These are phyloP conservation scores for Centaurea solstitialis DNA, from an alignment of 129 eudicot genomes.

Conservation along the genomic window DNA sequence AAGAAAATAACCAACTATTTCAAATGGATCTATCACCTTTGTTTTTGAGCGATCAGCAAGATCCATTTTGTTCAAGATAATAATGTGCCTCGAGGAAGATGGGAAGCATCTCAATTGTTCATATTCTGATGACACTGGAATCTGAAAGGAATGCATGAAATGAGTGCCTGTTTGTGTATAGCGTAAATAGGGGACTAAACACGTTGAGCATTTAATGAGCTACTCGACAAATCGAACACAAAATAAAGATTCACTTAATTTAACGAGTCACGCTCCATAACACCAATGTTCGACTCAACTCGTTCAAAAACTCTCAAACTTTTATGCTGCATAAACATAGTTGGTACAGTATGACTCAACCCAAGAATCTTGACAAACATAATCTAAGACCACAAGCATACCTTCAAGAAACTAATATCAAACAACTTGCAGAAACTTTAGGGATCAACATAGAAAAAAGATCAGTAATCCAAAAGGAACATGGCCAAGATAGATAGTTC, in stretches of 20 bases:
- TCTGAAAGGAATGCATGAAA: conserved; percentile 34
- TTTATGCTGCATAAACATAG: too few relatives aligned
- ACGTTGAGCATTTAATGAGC: too few relatives aligned
- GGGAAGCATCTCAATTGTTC: conserved; percentile 33
- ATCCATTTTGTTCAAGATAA: conserved; percentile 77
- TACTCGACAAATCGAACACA: too few relatives aligned
- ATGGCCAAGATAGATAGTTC: conserved; percentile 2
- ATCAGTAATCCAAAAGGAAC: not conserved
- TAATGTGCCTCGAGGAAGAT: conserved; percentile 54
- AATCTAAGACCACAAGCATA: not conserved
- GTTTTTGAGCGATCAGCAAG: conserved; percentile 56
- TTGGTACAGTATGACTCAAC: not conserved
- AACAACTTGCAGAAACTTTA: not conserved
- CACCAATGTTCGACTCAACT: too few relatives aligned
- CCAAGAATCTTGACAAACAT: not conserved
- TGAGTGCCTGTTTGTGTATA: not conserved
- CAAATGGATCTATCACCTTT: conserved; percentile 46
- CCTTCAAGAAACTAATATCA: not conserved
- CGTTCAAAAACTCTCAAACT: too few relatives aligned
- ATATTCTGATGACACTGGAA: conserved; percentile 68
- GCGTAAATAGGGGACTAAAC: not conserved
- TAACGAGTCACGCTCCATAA: too few relatives aligned
- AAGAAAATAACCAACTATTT: not conserved
- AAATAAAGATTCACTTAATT: too few relatives aligned
- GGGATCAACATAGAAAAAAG: not conserved